Conservation (phyloP, 2,329 filamentous ascomycete species). For the Colletotrichum sp. region DNA sequence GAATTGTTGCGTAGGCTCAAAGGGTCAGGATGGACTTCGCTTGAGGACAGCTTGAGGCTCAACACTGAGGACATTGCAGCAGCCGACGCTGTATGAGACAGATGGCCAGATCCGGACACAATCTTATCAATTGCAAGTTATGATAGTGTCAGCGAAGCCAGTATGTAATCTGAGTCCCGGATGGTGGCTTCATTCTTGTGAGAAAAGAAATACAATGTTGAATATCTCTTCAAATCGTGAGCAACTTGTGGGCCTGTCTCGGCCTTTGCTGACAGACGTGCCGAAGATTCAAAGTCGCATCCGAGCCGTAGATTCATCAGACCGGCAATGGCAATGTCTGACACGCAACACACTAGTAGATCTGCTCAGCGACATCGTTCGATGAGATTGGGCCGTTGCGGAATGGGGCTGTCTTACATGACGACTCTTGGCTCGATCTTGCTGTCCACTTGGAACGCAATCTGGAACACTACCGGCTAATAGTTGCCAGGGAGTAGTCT, state of each 20-base stretch:
- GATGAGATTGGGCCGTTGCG: too few relatives aligned
- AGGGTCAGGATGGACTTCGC: constrained; percentile 20
- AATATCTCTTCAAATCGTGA: neutral
- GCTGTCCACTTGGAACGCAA: neutral
- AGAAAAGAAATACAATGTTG: too few relatives aligned
- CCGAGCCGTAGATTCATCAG: neutral
- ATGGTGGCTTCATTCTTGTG: too few relatives aligned
- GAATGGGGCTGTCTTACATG: neutral
- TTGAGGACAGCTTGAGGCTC: constrained; percentile 14
- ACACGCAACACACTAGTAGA: neutral
- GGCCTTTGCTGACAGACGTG: neutral
- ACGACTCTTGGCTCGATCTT: neutral
- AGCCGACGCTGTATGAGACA: neutral
- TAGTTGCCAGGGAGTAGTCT: neutral
- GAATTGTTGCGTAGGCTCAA: constrained; percentile 22
- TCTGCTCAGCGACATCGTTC: neutral
- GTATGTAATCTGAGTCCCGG: too few relatives aligned
- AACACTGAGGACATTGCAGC: neutral
- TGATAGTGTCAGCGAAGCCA: too few relatives aligned
- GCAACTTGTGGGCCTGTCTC: neutral
- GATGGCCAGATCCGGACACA: too few relatives aligned
- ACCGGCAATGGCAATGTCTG: neutral
- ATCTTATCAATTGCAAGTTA: too few relatives aligned
- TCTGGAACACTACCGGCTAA: neutral
- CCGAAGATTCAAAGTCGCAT: neutral